A percentile compares a stretch with the other conserved stretches of the same genome.
These are phyloP conservation scores for Ophiocordyceps camponoti-rufipedis DNA, from an alignment of 2,329 filamentous ascomycete genomes.

Conservation along the genomic window DNA sequence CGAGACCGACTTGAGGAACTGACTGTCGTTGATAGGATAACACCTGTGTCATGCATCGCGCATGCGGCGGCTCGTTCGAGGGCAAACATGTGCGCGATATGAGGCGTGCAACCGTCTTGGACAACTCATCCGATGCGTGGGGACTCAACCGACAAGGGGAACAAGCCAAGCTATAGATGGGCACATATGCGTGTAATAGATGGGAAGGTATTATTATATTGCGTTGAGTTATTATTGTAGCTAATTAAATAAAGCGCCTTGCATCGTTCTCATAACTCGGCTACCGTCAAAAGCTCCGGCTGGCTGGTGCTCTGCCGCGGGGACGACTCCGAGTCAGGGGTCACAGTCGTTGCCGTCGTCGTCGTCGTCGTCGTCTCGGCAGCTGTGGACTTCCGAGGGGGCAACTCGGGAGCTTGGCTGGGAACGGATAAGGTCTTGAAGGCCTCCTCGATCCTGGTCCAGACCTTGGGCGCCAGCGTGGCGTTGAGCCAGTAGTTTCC, in stretches of 20 bases:
- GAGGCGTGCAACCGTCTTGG: background rate
- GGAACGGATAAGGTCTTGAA: background rate
- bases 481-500: background rate
- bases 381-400: no score
- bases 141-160: background rate
- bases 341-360: background rate
- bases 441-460: background rate
- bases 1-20: no score
- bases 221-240: no score
- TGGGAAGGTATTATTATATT: no score
- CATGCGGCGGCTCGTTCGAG: background rate
- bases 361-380: background rate
- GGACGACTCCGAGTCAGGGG: background rate
- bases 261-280: no score
- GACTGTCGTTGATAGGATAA: background rate
- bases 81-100: constrained; percentile 1
- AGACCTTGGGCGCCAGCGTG: background rate
- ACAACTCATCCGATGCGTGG: background rate
- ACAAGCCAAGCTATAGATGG: background rate
- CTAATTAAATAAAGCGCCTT: no score
- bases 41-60: background rate
- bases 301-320: background rate
- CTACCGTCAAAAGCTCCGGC: no score
- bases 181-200: no score
- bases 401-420: background rate